Evolutionary conservation across 1,284 basidiomycete species (phyloP), one percentile per base, ranked within the genome.

Genomic region (Sporisorium exsertum): DNA sequence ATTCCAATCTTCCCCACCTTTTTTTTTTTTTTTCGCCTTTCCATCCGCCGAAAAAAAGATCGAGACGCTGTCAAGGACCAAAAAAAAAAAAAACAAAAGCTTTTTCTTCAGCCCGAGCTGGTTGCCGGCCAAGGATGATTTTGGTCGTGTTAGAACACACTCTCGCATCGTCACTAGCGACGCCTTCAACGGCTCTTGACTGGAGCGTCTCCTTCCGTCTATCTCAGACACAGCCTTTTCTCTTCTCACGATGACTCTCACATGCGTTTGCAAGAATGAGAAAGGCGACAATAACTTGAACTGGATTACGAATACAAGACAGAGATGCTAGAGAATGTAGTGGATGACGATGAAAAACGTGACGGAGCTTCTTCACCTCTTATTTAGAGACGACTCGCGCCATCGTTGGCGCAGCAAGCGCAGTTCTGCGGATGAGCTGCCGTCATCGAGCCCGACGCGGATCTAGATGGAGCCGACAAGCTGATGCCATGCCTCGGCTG

Each of bases 401-500:
- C 43, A 43, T 70, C 67, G 49, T 37, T 70, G 13, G 67, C 67
- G 61, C 67, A 70, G 49, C 67, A 70, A 12, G 67, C 67, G 24
- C 67, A 70, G 53, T 43, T 70, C 47, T 70, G 22, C 5, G 66
- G 66, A 15, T 69, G 66, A 47, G 56, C 46, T 9, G 61, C 52
- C 6, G 57, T 40, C 35, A 43, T 40, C 3, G 54, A 47, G 16
- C 64, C 54, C 10, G 49, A 51, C 16, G 20, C 55, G 5, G 55
- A 35, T 15, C 45, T 40, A 7, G 61, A 64, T 3, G 61, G 57
- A 33, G 67, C 57, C 32, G 67, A 70, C 27, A 70, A 33, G 53
- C 61, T 64, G 40, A 70, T 70, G 5, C 67, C 67, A 12, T 70
- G 67, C 40, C 67, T 53, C 20, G 67, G 61, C 46, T 70, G 67